A percentile compares a stretch with the other conserved stretches of the same genome.
phyloP scores from a whole-genome alignment of 2,329 filamentous ascomycete genomes.

The Penicillium expansum region DNA sequence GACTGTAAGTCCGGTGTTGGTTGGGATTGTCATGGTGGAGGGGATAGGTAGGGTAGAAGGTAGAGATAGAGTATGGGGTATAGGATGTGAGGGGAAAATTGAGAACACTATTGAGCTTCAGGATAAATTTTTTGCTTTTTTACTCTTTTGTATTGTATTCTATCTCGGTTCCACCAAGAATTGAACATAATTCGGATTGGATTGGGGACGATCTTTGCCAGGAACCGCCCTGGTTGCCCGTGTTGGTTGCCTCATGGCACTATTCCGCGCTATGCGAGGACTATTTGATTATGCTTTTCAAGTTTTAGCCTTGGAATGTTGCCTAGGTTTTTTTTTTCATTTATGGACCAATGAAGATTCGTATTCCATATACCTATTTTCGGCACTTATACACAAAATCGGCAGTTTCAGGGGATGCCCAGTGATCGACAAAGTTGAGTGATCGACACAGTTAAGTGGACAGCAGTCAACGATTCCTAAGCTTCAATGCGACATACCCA shows the following conservation, averaged over 20 bases:
- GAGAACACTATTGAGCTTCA: not conserved
- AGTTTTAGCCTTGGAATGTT: not conserved
- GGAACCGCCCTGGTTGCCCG: not conserved
- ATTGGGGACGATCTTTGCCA: not conserved
- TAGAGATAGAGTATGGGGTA: not conserved
- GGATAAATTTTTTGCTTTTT: not conserved
- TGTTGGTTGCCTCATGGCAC: not conserved
- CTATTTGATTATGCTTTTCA: not conserved
- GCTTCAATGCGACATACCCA: too few relatives aligned
- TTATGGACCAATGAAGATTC: not conserved
- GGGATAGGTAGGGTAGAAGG: not conserved
- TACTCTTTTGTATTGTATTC: not conserved
- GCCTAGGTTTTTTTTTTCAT: not conserved
- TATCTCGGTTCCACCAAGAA: not conserved
- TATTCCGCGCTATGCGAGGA: not conserved
- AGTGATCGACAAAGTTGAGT: not conserved
- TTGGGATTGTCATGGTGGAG: conserved; percentile 8
- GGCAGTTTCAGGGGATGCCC: not conserved
- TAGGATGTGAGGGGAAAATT: not conserved
- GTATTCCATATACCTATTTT: not conserved
- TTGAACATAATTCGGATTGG: not conserved
- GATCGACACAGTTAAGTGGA: too few relatives aligned
- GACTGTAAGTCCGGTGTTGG: conserved; percentile 20
- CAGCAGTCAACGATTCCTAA: too few relatives aligned
- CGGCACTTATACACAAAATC: not conserved